Base-by-base conservation (phyloP, 257 asterid species). In the Capsicum baccatum region DNA sequence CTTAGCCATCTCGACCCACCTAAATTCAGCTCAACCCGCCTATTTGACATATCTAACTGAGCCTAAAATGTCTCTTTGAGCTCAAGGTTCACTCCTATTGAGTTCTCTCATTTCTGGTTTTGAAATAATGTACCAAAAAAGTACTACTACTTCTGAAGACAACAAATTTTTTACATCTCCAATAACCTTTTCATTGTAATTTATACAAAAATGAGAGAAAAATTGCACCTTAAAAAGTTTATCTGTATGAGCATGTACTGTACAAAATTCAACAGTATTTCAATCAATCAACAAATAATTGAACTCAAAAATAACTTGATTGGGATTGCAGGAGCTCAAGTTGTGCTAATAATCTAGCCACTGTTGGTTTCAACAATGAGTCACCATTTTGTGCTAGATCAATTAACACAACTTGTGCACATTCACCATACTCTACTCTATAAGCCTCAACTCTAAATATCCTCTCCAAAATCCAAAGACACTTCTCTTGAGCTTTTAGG, bases 371-470 rank as follows among this genome's bases (percentile, higher is more conserved):
- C 88, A 95, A 84, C 83, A 82, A 57, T 57, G 91, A 85, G 84
- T 94, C 93, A 6, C 97, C 96, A 86, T 87, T 89, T 67, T 92
- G 97, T 80, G 95, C 96, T 82, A 94, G 83, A 91, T 93, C 96
- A 88, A 94, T 89, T 3, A 95, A 91, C 86, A 94, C 89, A 37
- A 81, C 88, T 85, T 91, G 88, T 54, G 98, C 98, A 70, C 85
- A 89, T 79, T 91, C 93, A 48, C 92, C 92, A 84, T 89, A 89
- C 85, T 89, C 83, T 47, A 26, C 88, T 89, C 95, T 91, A 58
- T 88, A 83, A 44, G 78, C 89, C 67, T 92, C 97, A 19, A 91
- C 85, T 79, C 92, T 89, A 35, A 96, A 91, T 21, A 92, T 48
- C 79, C 92, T 92, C 70, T 94, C 98, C 91, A 96, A 83, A 73